Evolutionary conservation across 202 grass and related monocot species (phyloP), one percentile per base, ranked within the genome.

Genomic region (Schoenoplectus tabernaemontani): DNA sequence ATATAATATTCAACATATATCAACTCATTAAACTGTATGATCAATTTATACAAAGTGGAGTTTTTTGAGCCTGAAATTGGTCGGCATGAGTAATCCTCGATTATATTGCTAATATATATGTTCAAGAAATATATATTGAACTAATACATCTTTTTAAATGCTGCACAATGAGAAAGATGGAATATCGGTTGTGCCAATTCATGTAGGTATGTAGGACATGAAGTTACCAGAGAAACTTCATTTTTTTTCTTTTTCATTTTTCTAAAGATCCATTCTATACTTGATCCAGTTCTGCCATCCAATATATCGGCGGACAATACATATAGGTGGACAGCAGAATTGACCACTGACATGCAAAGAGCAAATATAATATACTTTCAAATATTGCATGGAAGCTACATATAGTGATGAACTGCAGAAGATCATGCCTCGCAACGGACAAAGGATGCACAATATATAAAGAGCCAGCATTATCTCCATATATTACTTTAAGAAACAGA

Each of bases 381-480:
- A 17, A 36, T 16, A 59, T 77, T 77, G 15, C 51, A 77, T 37
- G 32, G 22, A n/a, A 58, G 54, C 20, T 58, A 59, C 24, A 57
- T 66, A 44, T 34, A 37, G 73, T 19, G 20, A 50, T 37, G 24
- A 23, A 37, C 20, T 78, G 57, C n/a, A 46, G 57, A 78, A 42
- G 54, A 78, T 59, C 48, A 41, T 26, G 66, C 22, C 34, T 70
- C 4, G 39, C 39, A 47, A 70, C 41, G 2, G 47, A 26, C 66
- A 15, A 47, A 70, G 11, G 4, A 78, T 78, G 23, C 76, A 17
- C 54, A 78, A n/a, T n/a, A n/a, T n/a, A 59, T 61, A 41, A 44
- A 78, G 56, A 78, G 38, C 76, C 51, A 78, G 13, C 54, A 78
- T 59, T 78, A 59, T 57, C 15, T 59, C 53, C n/a, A n/a, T 60